Conservation (phyloP, 1,284 basidiomycete species). For the Ceratobasidium sp. region DNA sequence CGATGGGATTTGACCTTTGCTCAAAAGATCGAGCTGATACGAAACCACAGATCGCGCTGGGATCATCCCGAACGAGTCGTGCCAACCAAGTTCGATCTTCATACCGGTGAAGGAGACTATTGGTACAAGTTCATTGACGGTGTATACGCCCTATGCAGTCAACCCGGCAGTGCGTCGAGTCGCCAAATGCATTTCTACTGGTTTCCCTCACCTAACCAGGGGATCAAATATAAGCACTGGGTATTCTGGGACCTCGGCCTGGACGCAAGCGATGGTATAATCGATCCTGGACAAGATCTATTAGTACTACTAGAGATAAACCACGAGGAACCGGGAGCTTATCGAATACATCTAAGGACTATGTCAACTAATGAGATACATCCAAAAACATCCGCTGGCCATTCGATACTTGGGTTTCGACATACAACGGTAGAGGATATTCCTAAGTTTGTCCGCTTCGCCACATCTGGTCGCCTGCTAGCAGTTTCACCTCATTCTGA, state of each 20-base stretch:
- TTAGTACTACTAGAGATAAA: constrained; percentile 13
- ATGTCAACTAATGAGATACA: constrained; percentile 24
- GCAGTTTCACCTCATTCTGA: constrained; percentile 12
- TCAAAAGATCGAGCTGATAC: constrained; percentile 13
- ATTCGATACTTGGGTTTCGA: constrained; percentile 3
- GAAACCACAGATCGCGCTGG: constrained; percentile 10
- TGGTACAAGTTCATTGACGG: constrained; percentile 28
- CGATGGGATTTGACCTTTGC: constrained; percentile 11
- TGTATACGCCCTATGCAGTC: constrained; percentile 1
- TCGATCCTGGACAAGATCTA: constrained; percentile 20
- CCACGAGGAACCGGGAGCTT: not conserved
- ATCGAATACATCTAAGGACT: constrained; percentile 23
- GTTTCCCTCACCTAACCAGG: constrained; percentile 7
- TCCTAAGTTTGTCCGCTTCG: constrained; percentile 21
- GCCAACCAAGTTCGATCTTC: not conserved
- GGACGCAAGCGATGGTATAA: not conserved
- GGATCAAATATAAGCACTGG: constrained; percentile 10
- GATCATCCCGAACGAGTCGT: not conserved
- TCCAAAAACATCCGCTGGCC: constrained; percentile 6
- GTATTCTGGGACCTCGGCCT: constrained; percentile 12
- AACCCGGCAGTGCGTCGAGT: too few species aligned
- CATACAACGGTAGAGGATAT: too few species aligned
- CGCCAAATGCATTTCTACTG: constrained; percentile 10
- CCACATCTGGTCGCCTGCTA: constrained; percentile 7
- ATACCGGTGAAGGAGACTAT: not conserved